A percentile compares a stretch with the other conserved stretches of the same genome.
Evolutionary conservation across 2,329 filamentous ascomycete genomes (phyloP).

Genomic region (Ophiostoma quercus): DNA sequence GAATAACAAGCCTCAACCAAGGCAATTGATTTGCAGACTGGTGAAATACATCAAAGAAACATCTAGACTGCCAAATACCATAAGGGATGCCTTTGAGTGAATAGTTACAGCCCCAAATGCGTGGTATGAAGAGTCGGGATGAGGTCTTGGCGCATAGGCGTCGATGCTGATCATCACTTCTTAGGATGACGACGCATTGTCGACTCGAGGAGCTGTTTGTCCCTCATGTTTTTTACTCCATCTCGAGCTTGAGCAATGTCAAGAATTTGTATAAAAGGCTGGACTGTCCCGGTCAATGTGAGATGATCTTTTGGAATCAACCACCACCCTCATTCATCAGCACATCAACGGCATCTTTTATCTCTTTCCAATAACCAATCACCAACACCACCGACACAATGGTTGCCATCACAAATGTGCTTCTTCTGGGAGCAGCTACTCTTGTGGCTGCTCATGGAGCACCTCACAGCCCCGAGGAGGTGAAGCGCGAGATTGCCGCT

Average conservation of each 20-base stretch:
- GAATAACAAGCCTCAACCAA: neutral
- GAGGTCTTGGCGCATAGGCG: neutral
- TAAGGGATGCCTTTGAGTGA: neutral
- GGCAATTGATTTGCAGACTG: neutral
- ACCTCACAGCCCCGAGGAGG: neutral
- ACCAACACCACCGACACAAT: neutral
- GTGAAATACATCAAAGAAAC: neutral
- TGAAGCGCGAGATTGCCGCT: conserved; percentile 7
- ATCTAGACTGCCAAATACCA: neutral
- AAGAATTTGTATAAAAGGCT: neutral
- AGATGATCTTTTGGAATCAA: neutral
- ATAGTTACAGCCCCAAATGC: neutral
- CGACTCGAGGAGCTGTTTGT: neutral
- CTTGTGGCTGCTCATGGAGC: conserved; percentile 7
- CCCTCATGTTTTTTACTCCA: neutral
- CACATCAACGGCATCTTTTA: neutral
- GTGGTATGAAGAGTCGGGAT: neutral
- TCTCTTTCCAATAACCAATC: neutral
- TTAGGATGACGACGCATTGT: neutral
- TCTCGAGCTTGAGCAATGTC: neutral
- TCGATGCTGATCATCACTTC: neutral
- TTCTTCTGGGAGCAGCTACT: neutral
- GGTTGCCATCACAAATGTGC: neutral
- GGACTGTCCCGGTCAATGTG: neutral
- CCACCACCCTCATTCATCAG: neutral